Evolutionary conservation across 2,329 filamentous ascomycete species (phyloP), one percentile per base, ranked within the genome.

Genomic region (Colletotrichum tropicicola): DNA sequence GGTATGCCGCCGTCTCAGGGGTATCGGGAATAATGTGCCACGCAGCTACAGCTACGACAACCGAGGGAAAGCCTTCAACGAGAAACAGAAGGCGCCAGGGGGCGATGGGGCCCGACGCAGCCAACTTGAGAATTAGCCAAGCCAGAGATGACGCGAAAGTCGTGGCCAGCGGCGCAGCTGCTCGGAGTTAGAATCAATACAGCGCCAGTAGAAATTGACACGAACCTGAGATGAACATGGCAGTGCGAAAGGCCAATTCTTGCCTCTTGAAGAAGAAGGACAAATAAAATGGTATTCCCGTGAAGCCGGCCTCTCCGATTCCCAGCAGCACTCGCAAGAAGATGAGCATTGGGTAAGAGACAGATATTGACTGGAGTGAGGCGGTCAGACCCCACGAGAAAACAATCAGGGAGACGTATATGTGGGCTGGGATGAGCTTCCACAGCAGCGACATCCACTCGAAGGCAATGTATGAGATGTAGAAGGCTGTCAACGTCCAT

Each of bases 41-140:
- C 12, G 92, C 91, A 68, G 90, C 83, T 0, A 91, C 87, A 6
- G 92, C 90, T 12, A 92, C 87, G 8, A 97, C 67, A 44, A 97
- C 85, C 25, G 91, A 93, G 1, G 94, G 94, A 65, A 97, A 95
- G 1, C 93, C 94, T 76, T 97, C 94, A 12, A 95, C 70, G 7
- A 97, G 83, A 72, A 97, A 97, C 27, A 97, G 83, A 2, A 94
- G 84, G n/a, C 94, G 87, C 94, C 94, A 97, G 4, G 92, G 88
- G 0, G 92, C 91, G 52, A 97, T 89, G 15, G 91, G 91, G 1
- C 86, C 82, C 65, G 83, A 73, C 49, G 87, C 79, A 53, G 88
- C 92, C 13, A 93, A 71, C 70, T 87, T 89, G 53, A 94, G 86
- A 67, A 97, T 95, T 21, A 89, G 73, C 89, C 91, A 93, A 7